phyloP scores from a whole-genome alignment of 2,329 filamentous ascomycete species.

The Venturia aucupariae region DNA sequence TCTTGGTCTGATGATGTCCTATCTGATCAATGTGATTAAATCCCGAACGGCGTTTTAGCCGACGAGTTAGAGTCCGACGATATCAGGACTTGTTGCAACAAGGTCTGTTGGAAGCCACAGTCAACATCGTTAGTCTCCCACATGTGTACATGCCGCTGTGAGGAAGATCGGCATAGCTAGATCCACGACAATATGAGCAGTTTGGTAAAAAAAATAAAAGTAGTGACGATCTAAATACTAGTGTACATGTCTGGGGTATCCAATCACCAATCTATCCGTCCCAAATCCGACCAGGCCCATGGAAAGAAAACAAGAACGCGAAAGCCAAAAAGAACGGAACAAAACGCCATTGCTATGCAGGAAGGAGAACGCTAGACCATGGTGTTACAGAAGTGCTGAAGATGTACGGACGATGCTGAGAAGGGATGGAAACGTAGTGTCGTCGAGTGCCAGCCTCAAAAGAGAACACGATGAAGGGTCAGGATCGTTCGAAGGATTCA shows the following conservation, averaged over 20 bases:
- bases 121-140: no score
- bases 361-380: background rate
- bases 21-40: no score
- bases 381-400: background rate
- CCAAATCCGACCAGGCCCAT: background rate
- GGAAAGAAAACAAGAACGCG: background rate
- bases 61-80: no score
- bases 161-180: no score
- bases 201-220: background rate
- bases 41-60: no score
- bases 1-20: no score
- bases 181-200: no score
- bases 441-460: background rate
- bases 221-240: background rate
- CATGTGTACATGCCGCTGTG: no score
- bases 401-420: background rate
- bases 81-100: no score
- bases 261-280: background rate
- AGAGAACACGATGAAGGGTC: background rate
- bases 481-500: background rate
- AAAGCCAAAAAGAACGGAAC: background rate
- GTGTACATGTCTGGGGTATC: background rate
- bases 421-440: background rate
- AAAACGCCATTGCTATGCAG: background rate
- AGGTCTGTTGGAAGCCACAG: no score